phyloP scores from a whole-genome alignment of 805 yeast species.

The Candida qinlingensis region DNA sequence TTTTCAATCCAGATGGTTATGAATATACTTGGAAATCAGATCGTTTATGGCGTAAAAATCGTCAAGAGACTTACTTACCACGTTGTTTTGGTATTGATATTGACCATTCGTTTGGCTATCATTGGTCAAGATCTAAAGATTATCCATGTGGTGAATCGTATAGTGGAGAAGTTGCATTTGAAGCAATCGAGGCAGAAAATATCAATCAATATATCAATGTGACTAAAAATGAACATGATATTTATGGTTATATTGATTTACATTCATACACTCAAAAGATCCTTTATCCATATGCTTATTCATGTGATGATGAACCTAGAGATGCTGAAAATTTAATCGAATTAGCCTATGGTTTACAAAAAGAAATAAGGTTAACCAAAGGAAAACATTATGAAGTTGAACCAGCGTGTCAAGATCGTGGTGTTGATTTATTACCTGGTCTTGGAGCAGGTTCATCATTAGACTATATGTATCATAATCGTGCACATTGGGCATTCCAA shows the following conservation, averaged over 20 bases:
- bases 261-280: slow-evolving; percentile 85
- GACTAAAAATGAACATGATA: slow-evolving; percentile 43
- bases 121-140: slow-evolving; percentile 58
- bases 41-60: slow-evolving; percentile 83
- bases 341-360: slow-evolving; percentile 74
- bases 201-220: slow-evolving; percentile 43
- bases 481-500: slow-evolving; percentile 82
- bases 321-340: slow-evolving; percentile 80
- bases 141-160: slow-evolving; percentile 82
- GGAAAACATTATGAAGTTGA: slow-evolving; percentile 65
- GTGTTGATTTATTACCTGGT: slow-evolving; percentile 66
- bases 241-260: slow-evolving; percentile 74
- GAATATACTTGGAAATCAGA: slow-evolving; percentile 75
- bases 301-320: slow-evolving; percentile 67
- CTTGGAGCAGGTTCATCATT: slow-evolving; percentile 76
- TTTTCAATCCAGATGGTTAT: slow-evolving; percentile 89
- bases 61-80: slow-evolving; percentile 66
- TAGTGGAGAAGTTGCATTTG: slow-evolving; percentile 70
- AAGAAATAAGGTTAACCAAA: slow-evolving; percentile 57
- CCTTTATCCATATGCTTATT: slow-evolving; percentile 75
- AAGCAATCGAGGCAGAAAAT: slow-evolving; percentile 50
- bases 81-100: slow-evolving; percentile 80
- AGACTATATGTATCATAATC: slow-evolving; percentile 79
- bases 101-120: slow-evolving; percentile 76
- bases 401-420: slow-evolving; percentile 77